Conservation (phyloP, 768 basidiomycete species). For the Suillus americanus region DNA sequence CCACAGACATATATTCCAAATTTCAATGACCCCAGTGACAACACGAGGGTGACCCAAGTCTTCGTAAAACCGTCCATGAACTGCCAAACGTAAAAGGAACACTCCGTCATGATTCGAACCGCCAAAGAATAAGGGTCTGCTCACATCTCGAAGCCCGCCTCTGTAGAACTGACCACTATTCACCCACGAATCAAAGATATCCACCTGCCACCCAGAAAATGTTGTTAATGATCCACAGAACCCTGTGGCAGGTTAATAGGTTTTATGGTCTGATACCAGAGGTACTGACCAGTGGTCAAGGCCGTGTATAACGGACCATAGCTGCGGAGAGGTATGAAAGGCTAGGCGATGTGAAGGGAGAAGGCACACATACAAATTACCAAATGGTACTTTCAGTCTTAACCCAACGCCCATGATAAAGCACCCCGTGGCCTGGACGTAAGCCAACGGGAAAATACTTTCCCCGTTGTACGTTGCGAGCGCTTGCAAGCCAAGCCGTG, state of each 20-base stretch:
- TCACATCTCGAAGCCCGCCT: constrained; percentile 70
- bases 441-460: constrained; percentile 79
- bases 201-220: constrained; percentile 94
- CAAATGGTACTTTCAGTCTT: constrained; percentile 69
- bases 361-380: constrained; percentile 75
- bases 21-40: constrained; percentile 73
- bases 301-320: constrained; percentile 89
- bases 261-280: constrained; percentile 1
- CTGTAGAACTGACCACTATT: constrained; percentile 58
- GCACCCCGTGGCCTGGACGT: constrained; percentile 87
- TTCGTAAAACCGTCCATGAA: constrained; percentile 85
- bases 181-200: constrained; percentile 83
- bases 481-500: constrained; percentile 75
- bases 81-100: constrained; percentile 39
- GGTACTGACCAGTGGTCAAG: constrained; percentile 70
- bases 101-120: not conserved
- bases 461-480: constrained; percentile 72
- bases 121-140: constrained; percentile 22
- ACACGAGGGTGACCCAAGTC: constrained; percentile 72
- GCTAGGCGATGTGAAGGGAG: constrained; percentile 7
- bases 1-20: constrained; percentile 70
- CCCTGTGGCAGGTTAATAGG: constrained; percentile 40
- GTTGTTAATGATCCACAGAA: constrained; percentile 97
- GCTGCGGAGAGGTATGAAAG: constrained; percentile 39
- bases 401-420: constrained; percentile 85